Base-by-base conservation (phyloP, 2,329 filamentous ascomycete species). In the Cercospora zeae-maydis region DNA sequence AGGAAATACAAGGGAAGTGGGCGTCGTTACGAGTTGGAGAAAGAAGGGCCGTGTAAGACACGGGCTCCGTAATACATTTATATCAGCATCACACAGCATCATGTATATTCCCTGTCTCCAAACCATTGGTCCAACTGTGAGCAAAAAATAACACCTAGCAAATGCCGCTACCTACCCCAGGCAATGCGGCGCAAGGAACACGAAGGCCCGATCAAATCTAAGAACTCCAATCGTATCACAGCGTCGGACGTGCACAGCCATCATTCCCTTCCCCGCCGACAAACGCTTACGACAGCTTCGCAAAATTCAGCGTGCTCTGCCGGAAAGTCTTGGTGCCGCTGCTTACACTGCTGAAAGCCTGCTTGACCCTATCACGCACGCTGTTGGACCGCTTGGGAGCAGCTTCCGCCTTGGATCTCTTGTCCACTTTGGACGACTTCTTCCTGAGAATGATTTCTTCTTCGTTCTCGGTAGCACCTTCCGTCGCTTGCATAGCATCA, bases 261-360 rank as follows among this genome's bases (percentile, higher is more conserved):
- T 16, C 37, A 42, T 19, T 16, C 37, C 37, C 37, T 8, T 21
- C 37, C 37, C 3, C n/a, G 16, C 37, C 39, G 39, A 10, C 39
- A 16, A 45, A 9, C 10, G 16, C 47, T 31, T 30, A 51, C 47
- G 56, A 59, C 39, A 62, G 21, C 36, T 65, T 65, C 5, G 58
- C 13, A 34, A 65, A 65, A 53, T 55, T 65, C 19, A 65, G 47
- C n/a, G 63, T 65, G 37, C 63, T 65, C 58, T 65, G 63, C 58
- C 57, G 51, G 16, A 65, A 39, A 13, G 52, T 49, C 53, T 61
- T 61, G n/a, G 42, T 55, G 21, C 61, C 61, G 47, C 45, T 61
- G 57, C 42, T 61, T 21, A 65, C 59, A 57, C 58, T 61, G 36
- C 34, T 58, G 49, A 65, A 31, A 13, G 58, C 63, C 7, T 63